Evolutionary conservation across 2,329 filamentous ascomycete genomes (phyloP), one percentile per base, ranked within the genome.

Genomic region (Dactylellina cionopaga): DNA sequence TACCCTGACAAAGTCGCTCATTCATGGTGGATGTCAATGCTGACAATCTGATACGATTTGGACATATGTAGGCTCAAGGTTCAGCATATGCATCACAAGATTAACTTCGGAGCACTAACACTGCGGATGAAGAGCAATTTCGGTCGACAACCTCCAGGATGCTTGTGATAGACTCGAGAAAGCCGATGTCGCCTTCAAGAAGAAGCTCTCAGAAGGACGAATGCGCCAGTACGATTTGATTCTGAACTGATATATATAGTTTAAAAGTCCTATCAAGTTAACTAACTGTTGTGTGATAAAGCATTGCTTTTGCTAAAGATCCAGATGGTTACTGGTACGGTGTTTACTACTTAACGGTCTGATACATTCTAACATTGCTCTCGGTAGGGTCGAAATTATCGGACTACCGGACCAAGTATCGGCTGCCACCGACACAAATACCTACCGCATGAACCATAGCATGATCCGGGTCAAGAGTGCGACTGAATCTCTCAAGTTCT

Each of bases 401-500:
- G 88, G 89, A 7, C 89, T 90, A 92, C 75, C 85, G 91, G 81
- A 90, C 1, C 91, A 92, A 78, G 83, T 84, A 54, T 82, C 90
- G 63, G 89, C 86, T 65, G 85, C 87, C 51, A 96, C 93, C 0
- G 90, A 97, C 76, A 81, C 88, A 0, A 80, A 81, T 15, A 91
- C 87, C 29, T 98, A 98, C 80, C 88, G 90, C 77, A 88, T 89
- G 85, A 93, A 95, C 82, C 91, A 95, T 82, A 92, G 91, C 64
- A 98, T 98, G 95, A 87, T 99, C 76, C 91, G 95, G 27, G 90
- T 98, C 82, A 98, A 97, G 83, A 88, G 91, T 76, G 83, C 85
- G 22, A 85, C 91, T 79, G 88, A 87, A 80, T 91, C 89, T 11
- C 83, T 93, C 78, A 87, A 88, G 78, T 94, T 91, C 80, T 94